A percentile compares a stretch with the other conserved stretches of the same genome.
Conservation (phyloP, 129 eudicot species). For the Flaveria brownii region DNA sequence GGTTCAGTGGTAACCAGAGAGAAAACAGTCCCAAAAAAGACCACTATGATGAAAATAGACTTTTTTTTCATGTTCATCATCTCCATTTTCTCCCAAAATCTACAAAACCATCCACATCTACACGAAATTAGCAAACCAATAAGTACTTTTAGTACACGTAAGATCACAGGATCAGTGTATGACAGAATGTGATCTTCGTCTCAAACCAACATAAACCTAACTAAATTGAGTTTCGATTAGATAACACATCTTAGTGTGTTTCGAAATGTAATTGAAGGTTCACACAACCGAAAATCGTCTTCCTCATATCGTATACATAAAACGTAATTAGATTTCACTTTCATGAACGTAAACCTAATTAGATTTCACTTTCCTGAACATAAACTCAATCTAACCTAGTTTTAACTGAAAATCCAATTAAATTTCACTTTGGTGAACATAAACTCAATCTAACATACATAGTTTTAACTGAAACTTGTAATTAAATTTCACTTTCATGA, state of each 20-base stretch:
- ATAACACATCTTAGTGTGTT: neutral
- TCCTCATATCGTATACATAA: neutral
- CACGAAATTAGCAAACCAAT: neutral
- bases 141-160: neutral
- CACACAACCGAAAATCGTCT: neutral
- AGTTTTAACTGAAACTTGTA: neutral
- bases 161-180: neutral
- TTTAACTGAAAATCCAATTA: neutral
- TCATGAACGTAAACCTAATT: neutral
- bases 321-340: neutral
- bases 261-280: neutral
- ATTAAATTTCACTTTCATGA: neutral
- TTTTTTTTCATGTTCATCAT: constrained; percentile 25
- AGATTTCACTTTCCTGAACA: neutral
- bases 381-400: constrained; percentile 6
- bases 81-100: constrained; percentile 27
- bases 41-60: constrained; percentile 34
- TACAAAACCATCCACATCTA: constrained; percentile 18
- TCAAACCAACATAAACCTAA: neutral
- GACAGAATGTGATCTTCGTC: too few relatives aligned
- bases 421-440: neutral
- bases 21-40: constrained; percentile 35
- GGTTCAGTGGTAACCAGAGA: constrained; percentile 59
- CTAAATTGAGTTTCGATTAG: neutral
- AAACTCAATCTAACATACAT: neutral